A percentile compares a stretch with the other conserved stretches of the same genome.
Conservation (phyloP, 306 rosid species). For the Oemleria cerasiformis region DNA sequence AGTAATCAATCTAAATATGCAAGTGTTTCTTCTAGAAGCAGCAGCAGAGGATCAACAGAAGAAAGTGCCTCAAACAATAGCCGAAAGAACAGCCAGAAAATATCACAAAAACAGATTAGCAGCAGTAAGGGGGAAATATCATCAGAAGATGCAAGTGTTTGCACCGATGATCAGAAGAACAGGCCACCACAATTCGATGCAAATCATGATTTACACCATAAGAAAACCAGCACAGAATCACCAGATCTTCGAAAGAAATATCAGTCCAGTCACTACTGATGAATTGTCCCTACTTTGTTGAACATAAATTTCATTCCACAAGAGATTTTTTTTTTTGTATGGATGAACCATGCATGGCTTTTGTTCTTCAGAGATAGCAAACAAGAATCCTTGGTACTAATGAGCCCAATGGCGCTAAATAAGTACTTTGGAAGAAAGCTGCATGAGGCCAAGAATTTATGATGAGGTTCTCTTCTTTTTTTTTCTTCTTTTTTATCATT, state of each 20-base stretch:
- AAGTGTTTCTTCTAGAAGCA: constrained; percentile 20
- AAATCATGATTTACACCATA: background rate
- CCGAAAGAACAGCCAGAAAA: constrained; percentile 22
- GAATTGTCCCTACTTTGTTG: background rate
- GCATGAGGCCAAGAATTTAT: background rate
- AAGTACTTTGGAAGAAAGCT: constrained; percentile 7
- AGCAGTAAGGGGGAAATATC: background rate
- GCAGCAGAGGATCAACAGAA: constrained; percentile 12
- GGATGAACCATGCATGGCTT: constrained; percentile 3
- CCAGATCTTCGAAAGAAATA: background rate
- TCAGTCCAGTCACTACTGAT: constrained; percentile 1
- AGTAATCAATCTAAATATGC: constrained; percentile 18
- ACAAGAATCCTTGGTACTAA: background rate
- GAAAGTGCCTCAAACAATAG: constrained; percentile 23
- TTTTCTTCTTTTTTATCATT: background rate
- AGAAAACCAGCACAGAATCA: background rate
- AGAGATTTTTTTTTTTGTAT: constrained; percentile 4
- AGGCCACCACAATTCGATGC: background rate
- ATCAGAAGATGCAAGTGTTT: constrained; percentile 19
- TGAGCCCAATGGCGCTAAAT: background rate
- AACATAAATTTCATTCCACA: constrained; percentile 10
- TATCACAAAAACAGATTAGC: constrained; percentile 10
- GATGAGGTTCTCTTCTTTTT: constrained; percentile 10
- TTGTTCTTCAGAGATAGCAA: constrained; percentile 12
- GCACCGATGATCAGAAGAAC: background rate